Conservation (phyloP, 257 asterid genomes). For the Nicotiana sylvestris region DNA sequence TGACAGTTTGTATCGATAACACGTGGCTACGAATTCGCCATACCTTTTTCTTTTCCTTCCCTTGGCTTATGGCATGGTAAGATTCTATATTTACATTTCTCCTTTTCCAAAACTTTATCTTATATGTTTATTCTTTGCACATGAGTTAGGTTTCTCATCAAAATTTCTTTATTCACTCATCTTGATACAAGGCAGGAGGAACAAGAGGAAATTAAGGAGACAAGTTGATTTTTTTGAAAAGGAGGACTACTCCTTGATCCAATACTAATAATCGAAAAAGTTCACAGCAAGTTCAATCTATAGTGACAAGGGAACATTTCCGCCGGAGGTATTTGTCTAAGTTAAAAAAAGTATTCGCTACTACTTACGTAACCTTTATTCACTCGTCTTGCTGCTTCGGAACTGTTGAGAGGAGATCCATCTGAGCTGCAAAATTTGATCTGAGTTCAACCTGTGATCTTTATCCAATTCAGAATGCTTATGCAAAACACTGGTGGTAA, state of each 20-base stretch:
- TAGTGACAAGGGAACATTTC: too few species aligned
- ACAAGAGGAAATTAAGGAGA: not conserved
- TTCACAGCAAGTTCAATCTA: too few species aligned
- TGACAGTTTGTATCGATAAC: slow-evolving; percentile 28
- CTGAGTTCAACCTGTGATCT: slow-evolving; percentile 29
- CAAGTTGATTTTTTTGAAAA: not conserved
- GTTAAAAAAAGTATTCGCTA: too few species aligned
- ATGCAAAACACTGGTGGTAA: too few species aligned
- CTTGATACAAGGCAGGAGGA: slow-evolving; percentile 9
- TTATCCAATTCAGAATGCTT: not conserved
- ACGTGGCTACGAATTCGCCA: slow-evolving; percentile 52
- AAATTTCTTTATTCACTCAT: not conserved
- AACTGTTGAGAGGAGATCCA: not conserved
- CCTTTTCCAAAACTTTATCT: slow-evolving; percentile 19
- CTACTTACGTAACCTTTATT: too few species aligned
- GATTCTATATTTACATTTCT: slow-evolving; percentile 45
- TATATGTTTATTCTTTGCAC: slow-evolving; percentile 10
- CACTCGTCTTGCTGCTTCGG: too few species aligned
- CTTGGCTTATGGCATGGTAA: slow-evolving; percentile 33
- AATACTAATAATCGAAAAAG: too few species aligned
- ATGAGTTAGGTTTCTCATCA: slow-evolving; percentile 8
- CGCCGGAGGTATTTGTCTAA: too few species aligned
- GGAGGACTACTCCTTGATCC: too few species aligned
- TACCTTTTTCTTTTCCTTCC: slow-evolving; percentile 31
- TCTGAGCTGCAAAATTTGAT: slow-evolving; percentile 14